Percentiles rank a stretch among this genome's conserved stretches.
phyloP scores from a whole-genome alignment of 306 rosid species.

The Prunus persica region Prunus_persica_NCBIv2 NC_034010.1:27431001-27431500 shows the following conservation, averaged over 20 bases:
- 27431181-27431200: slow-evolving; percentile 16
- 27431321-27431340: not conserved
- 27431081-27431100: slow-evolving; percentile 64
- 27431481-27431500: not conserved
- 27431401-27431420: too few relatives aligned
- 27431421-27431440: not conserved
- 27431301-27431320: slow-evolving; percentile 4
- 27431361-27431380: not conserved
- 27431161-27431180: slow-evolving; percentile 14
- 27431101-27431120: not conserved
- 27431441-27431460: not conserved
- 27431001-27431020: slow-evolving; percentile 77
- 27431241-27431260: slow-evolving; percentile 17
- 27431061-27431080: slow-evolving; percentile 67
- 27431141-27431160: not conserved
- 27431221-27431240: slow-evolving; percentile 20
- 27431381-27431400: not conserved
- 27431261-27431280: slow-evolving; percentile 23
- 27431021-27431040: slow-evolving; percentile 57
- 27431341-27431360: not conserved
- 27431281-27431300: slow-evolving; percentile 6
- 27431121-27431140: not conserved
- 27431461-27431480: not conserved
- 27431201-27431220: slow-evolving; percentile 50
- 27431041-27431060: slow-evolving; percentile 67